Percentiles rank a stretch among this genome's conserved stretches.
Conservation (phyloP, 2,329 filamentous ascomycete species). For the Pyrenophora seminiperda region DNA sequence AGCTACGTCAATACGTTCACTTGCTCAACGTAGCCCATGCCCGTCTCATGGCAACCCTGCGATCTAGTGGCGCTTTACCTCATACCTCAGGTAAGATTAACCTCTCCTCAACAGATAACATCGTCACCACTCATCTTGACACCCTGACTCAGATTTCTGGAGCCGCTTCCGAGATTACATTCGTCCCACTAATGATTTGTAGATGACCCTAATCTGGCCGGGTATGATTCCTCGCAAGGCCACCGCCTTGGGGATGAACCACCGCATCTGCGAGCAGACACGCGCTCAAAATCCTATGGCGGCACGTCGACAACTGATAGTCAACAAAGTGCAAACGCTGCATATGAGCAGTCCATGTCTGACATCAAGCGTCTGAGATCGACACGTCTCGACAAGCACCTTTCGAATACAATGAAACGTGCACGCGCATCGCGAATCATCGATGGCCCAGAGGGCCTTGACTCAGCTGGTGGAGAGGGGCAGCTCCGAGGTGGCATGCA, state of each 20-base stretch:
- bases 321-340: slow-evolving; percentile 62
- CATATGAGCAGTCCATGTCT: slow-evolving; percentile 93
- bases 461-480: slow-evolving; percentile 69
- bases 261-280: slow-evolving; percentile 65
- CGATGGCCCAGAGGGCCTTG: slow-evolving; percentile 77
- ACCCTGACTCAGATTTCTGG: slow-evolving; percentile 36
- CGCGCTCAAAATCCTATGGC: slow-evolving; percentile 74
- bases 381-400: slow-evolving; percentile 89
- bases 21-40: slow-evolving; percentile 89
- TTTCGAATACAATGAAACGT: slow-evolving; percentile 91
- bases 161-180: slow-evolving; percentile 38
- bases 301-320: slow-evolving; percentile 62
- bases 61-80: slow-evolving; percentile 79
- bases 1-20: slow-evolving; percentile 93
- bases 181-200: slow-evolving; percentile 39
- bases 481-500: slow-evolving; percentile 66
- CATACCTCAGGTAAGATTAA: slow-evolving; percentile 64
- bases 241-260: slow-evolving; percentile 60
- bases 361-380: slow-evolving; percentile 91
- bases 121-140: slow-evolving; percentile 40
- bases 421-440: slow-evolving; percentile 90
- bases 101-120: slow-evolving; percentile 20
- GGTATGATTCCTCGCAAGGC: slow-evolving; percentile 70
- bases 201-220: slow-evolving; percentile 72
- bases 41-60: slow-evolving; percentile 82